Evolutionary conservation across 306 rosid genomes (phyloP), one percentile per base, ranked within the genome.

Genomic region (Cotoneaster glaucophyllus): DNA sequence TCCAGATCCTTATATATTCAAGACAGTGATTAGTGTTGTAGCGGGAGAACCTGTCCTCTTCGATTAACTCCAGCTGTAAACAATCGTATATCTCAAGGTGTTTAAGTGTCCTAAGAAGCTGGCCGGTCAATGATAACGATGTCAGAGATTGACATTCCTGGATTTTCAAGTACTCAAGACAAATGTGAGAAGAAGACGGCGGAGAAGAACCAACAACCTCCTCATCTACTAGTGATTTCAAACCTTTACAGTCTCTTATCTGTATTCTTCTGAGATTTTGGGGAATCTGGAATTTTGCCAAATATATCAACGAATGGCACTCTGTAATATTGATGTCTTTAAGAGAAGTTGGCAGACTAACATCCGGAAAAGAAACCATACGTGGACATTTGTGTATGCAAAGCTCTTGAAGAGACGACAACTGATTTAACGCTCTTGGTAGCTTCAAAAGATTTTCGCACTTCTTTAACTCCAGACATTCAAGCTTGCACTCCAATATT

Each of bases 31-130:
- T n/a, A 57, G 25, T 22, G 2, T 57, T 57, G 26, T n/a, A 0
- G 44, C 3, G 44, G 44, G 1, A 39, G 11, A 57, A 22, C 26
- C 0, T 29, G 4, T 57, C 63, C 14, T 11, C 1, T 12, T 0
- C 4, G 25, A 81, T 64, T 66, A 39, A 54, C 66, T 76, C 65
- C 28, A 71, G 50, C 48, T 34, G 43, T 52, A 6, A 59, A 74
- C 76, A 50, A 41, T 5, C 12, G 5, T 24, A 22, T 37, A 75
- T 63, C 28, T 6, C 5, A 45, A 80, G 77, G 11, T 29, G 17
- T n/a, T 63, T 77, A 57, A 57, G 7, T 1, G 29, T 26, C 63
- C 14, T 45, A 11, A 25, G 28, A 57, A 22, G 11, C 28, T 22
- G 63, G 3, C 14, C 29, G 1, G 15, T 57, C 29, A n/a, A 11